These are phyloP conservation scores for Serendipita sp. DNA, from an alignment of 768 basidiomycete species.

Conservation along the genomic window DNA sequence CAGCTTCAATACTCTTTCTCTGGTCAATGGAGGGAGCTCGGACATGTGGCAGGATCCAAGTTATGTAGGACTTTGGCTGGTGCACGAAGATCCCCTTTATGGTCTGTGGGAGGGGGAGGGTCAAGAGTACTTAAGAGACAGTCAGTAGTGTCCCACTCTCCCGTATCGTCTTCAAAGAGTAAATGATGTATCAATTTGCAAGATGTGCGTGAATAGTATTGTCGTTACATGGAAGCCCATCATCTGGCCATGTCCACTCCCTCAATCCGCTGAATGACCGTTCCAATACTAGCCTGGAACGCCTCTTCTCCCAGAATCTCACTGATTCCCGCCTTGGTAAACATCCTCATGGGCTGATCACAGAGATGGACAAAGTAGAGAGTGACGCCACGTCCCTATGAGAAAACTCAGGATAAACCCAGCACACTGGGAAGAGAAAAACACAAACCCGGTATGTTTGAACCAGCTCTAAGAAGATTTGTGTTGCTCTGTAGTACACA, in stretches of 20 bases:
- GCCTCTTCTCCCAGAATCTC: background rate
- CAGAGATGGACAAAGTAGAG: background rate
- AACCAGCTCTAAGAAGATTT: background rate
- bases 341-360: background rate
- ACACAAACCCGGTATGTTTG: slow-evolving; percentile 51
- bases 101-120: too few relatives aligned
- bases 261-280: background rate
- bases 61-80: too few relatives aligned
- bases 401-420: background rate
- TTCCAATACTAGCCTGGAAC: background rate
- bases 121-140: too few relatives aligned
- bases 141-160: too few relatives aligned
- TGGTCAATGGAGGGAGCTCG: too few relatives aligned
- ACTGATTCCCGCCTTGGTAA: background rate
- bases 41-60: too few relatives aligned
- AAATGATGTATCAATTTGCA: too few relatives aligned
- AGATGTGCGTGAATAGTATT: too few relatives aligned
- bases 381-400: background rate
- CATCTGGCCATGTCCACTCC: background rate
- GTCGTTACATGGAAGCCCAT: background rate
- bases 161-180: too few relatives aligned
- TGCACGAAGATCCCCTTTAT: too few relatives aligned
- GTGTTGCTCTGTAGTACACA: background rate
- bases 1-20: too few relatives aligned
- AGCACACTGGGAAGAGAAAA: background rate